Percentiles rank a stretch among this genome's conserved stretches.
Conservation (phyloP, 2,329 filamentous ascomycete species). For the Blastomyces emzantsi region DNA sequence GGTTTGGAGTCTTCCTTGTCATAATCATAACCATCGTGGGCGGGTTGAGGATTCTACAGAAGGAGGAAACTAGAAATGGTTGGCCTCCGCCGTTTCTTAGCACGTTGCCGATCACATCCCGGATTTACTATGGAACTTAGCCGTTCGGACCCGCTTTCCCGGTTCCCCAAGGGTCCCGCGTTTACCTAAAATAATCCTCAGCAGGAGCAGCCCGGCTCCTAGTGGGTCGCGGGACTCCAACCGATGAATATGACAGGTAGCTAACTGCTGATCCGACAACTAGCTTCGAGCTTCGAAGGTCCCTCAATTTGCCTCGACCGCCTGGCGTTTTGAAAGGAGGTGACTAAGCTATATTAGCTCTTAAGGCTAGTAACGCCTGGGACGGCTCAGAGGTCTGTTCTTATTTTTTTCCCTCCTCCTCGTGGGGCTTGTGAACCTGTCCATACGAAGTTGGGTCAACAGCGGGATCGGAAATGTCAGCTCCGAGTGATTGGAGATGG, state of each 20-base stretch:
- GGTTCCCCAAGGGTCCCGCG: not conserved
- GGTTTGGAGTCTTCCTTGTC: not conserved
- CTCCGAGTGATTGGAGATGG: not conserved
- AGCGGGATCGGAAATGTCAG: not conserved
- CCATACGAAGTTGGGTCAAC: not conserved
- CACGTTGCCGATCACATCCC: not conserved
- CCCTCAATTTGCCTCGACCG: not conserved
- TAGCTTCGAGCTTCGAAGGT: not conserved
- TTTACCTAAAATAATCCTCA: not conserved
- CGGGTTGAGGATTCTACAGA: not conserved
- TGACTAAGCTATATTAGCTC: not conserved
- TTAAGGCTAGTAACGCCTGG: not conserved
- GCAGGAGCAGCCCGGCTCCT: not conserved
- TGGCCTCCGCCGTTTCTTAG: not conserved
- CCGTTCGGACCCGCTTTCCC: not conserved
- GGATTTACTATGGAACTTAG: not conserved
- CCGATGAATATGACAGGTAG: not conserved
- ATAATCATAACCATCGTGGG: not conserved
- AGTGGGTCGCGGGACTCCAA: not conserved
- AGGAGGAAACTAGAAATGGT: not conserved
- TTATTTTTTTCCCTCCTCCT: not conserved
- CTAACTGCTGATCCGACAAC: not conserved
- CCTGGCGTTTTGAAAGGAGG: not conserved
- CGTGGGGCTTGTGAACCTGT: not conserved
- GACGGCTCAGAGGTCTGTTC: not conserved